Conservation (phyloP, 768 basidiomycete genomes). For the Termitomyces sp. region DNA sequence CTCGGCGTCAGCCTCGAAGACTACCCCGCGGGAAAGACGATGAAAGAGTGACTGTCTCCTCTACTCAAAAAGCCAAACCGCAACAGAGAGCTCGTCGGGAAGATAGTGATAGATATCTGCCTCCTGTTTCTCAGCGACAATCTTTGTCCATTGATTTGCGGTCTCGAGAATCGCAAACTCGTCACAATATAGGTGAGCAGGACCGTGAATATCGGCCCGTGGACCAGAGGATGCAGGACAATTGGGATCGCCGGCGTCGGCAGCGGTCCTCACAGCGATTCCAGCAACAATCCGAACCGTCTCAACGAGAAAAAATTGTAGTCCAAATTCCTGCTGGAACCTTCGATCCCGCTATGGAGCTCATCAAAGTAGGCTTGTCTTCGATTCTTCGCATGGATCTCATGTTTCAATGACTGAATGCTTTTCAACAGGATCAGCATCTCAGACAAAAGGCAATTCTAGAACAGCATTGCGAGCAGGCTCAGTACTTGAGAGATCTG, state of each 20-base stretch:
- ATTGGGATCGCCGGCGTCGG: not conserved
- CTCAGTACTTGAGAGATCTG: constrained; percentile 3
- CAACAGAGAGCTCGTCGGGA: no score
- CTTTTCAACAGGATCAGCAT: not conserved
- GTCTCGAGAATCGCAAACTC: not conserved
- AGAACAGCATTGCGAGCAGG: constrained; percentile 3
- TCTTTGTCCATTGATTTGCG: not conserved
- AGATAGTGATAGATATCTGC: no score
- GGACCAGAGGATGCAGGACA: not conserved
- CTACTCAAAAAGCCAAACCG: no score
- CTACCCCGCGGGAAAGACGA: not conserved
- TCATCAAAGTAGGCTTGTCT: not conserved
- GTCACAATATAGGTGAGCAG: not conserved
- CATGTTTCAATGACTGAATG: not conserved
- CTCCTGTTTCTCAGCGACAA: not conserved
- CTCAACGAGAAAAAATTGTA: not conserved
- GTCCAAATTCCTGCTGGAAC: not conserved
- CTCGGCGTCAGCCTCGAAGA: not conserved
- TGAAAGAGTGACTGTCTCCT: not conserved
- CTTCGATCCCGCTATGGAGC: not conserved
- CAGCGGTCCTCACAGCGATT: not conserved
- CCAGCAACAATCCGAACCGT: not conserved
- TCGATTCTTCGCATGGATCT: not conserved
- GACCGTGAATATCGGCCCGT: not conserved
- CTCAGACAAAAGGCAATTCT: not conserved